Conservation (phyloP, 139 green algal genomes). For the Parachlorella kessleri region DNA sequence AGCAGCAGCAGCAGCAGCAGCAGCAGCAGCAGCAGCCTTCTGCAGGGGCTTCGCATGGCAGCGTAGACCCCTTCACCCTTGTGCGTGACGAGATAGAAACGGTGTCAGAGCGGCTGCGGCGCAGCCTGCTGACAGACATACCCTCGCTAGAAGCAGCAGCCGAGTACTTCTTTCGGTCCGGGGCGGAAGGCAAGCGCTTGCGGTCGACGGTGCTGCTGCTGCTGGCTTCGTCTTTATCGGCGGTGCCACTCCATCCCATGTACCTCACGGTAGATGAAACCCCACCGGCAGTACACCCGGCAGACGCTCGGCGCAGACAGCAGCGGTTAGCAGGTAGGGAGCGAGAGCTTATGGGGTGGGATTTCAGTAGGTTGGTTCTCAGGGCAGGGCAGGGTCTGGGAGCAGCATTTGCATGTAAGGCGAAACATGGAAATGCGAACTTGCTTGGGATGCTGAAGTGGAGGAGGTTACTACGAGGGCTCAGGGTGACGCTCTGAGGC, state of each 20-base stretch:
- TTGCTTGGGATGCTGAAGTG: too few species aligned
- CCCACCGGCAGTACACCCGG: conserved; percentile 56
- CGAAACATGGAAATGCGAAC: too few species aligned
- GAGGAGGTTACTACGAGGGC: too few species aligned
- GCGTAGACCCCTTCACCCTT: conserved; percentile 73
- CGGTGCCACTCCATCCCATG: conserved; percentile 33
- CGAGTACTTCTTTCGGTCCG: conserved; percentile 89
- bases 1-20: conserved; percentile 16
- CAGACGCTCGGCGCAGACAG: conserved; percentile 77
- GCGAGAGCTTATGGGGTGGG: too few species aligned
- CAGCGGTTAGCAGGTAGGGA: conserved; percentile 77
- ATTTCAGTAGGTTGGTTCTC: too few species aligned
- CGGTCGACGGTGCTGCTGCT: conserved; percentile 88
- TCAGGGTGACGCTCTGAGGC: too few species aligned
- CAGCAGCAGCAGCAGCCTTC: background rate
- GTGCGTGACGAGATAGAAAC: conserved; percentile 75
- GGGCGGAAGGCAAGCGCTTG: conserved; percentile 92
- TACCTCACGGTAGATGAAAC: conserved; percentile 61
- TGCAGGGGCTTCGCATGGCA: background rate
- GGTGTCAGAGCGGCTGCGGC: conserved; percentile 82
- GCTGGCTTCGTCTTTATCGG: conserved; percentile 80
- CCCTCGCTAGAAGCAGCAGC: conserved; percentile 79
- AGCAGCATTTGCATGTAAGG: too few species aligned
- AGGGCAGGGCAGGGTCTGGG: too few species aligned
- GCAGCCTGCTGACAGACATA: conserved; percentile 78